Conservation (phyloP, 1,284 basidiomycete species). For the Ustilago esculenta region DNA sequence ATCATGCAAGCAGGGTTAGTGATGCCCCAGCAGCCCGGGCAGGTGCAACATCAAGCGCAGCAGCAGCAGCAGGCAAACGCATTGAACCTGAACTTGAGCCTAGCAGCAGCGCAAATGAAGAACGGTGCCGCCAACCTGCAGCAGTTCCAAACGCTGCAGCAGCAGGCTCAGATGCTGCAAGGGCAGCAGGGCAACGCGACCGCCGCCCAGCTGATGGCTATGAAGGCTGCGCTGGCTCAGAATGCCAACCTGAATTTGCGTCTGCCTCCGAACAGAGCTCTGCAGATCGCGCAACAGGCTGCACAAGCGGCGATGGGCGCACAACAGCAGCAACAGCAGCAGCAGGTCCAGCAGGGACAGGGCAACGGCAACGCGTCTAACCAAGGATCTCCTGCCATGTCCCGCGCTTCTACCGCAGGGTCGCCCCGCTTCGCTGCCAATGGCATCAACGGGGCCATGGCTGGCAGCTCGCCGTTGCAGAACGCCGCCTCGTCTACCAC, state of each 20-base stretch:
- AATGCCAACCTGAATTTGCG: conserved; percentile 51
- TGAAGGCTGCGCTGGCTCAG: conserved; percentile 53
- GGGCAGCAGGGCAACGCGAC: conserved; percentile 28
- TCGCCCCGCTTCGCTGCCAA: conserved; percentile 44
- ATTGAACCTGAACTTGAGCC: conserved; percentile 37
- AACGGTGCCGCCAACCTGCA: conserved; percentile 28
- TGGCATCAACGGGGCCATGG: conserved; percentile 30
- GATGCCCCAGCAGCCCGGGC: conserved; percentile 26
- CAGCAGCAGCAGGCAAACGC: conserved; percentile 16
- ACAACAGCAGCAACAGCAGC: conserved; percentile 30
- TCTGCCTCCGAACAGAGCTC: conserved; percentile 51
- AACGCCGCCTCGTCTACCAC: conserved; percentile 32
- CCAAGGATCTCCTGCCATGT: conserved; percentile 46
- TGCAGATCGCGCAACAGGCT: conserved; percentile 54
- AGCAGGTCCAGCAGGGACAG: conserved; percentile 23
- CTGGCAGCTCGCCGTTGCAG: conserved; percentile 37
- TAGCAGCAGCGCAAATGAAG: conserved; percentile 44
- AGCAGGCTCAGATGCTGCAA: conserved; percentile 43
- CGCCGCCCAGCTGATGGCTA: conserved; percentile 54
- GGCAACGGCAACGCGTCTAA: conserved; percentile 33
- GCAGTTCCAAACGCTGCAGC: conserved; percentile 42
- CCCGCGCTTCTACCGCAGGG: conserved; percentile 44
- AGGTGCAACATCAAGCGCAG: conserved; percentile 16
- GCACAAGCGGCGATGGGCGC: conserved; percentile 44
- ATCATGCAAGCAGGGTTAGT: conserved; percentile 47